These are phyloP conservation scores for Mycena maculata DNA, from an alignment of 768 basidiomycete species.

Conservation along the genomic window DNA sequence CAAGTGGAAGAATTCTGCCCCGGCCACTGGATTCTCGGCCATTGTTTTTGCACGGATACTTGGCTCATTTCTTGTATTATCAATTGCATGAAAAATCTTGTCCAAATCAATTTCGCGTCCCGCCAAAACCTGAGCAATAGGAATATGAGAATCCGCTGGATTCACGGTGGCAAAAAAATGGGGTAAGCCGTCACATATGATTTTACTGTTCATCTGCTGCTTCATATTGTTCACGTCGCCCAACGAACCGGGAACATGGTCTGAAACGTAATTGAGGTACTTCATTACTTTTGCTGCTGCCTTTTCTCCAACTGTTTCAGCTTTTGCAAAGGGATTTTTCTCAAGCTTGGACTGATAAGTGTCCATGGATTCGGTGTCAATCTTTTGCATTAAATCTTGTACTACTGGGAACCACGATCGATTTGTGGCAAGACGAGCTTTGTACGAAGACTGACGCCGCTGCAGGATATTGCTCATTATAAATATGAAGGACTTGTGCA, in stretches of 20 bases:
- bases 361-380: constrained; percentile 10
- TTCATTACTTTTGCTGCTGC: constrained; percentile 28
- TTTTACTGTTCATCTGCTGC: no score
- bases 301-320: constrained; percentile 35
- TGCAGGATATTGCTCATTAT: no score
- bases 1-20: constrained; percentile 48
- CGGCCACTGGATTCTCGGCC: constrained; percentile 21
- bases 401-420: no score
- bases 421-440: no score
- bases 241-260: constrained; percentile 36
- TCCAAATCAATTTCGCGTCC: constrained; percentile 36
- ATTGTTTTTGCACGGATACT: background rate
- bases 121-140: constrained; percentile 35
- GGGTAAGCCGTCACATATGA: constrained; percentile 30
- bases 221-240: no score
- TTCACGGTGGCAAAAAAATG: constrained; percentile 37
- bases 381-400: no score
- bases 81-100: constrained; percentile 28
- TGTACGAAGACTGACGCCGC: constrained; percentile 33
- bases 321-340: constrained; percentile 28
- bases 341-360: constrained; percentile 22
- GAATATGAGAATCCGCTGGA: constrained; percentile 33
- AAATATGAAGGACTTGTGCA: no score
- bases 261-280: constrained; percentile 33
- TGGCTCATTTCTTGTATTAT: background rate